A percentile compares a stretch with the other conserved stretches of the same genome.
These are phyloP conservation scores for Cryphonectria parasitica DNA, from an alignment of 2,329 filamentous ascomycete species.

Conservation along the genomic window DNA sequence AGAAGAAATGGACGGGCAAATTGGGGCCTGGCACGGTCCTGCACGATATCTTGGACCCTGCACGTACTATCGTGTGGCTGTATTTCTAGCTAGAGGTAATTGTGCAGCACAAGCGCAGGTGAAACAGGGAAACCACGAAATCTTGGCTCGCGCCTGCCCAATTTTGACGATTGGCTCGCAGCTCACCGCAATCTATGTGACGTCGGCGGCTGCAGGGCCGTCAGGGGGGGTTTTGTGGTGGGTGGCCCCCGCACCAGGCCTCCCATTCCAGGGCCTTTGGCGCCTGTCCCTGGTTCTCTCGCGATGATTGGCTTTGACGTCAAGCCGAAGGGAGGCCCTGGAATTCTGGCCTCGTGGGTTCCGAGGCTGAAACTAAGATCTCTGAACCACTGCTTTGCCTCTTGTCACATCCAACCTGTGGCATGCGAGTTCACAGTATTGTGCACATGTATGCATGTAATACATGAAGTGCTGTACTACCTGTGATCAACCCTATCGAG, in stretches of 20 bases:
- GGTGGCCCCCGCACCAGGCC: background rate
- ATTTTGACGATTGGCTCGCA: slow-evolving; percentile 19
- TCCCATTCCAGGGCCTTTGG: background rate
- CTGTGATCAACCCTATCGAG: background rate
- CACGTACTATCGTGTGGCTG: background rate
- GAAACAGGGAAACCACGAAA: slow-evolving; percentile 4
- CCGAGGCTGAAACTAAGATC: background rate
- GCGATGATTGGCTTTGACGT: slow-evolving; percentile 8
- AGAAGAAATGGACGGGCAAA: background rate
- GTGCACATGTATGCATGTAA: background rate
- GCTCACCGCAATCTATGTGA: slow-evolving; percentile 16
- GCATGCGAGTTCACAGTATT: background rate
- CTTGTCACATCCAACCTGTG: background rate
- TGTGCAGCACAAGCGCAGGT: slow-evolving; percentile 14
- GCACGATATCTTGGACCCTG: background rate
- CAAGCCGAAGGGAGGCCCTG: background rate
- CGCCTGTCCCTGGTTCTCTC: background rate
- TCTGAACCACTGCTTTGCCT: background rate
- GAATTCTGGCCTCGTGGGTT: background rate
- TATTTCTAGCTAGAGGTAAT: background rate
- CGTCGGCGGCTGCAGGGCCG: slow-evolving; percentile 23
- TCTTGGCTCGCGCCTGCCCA: slow-evolving; percentile 10
- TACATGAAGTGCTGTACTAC: background rate
- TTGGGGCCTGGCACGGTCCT: background rate
- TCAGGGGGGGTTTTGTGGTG: slow-evolving; percentile 5